Percentiles rank a stretch among this genome's conserved stretches.
phyloP scores from a whole-genome alignment of 2,329 filamentous ascomycete genomes.

The Albophoma yamanashiensis region DNA sequence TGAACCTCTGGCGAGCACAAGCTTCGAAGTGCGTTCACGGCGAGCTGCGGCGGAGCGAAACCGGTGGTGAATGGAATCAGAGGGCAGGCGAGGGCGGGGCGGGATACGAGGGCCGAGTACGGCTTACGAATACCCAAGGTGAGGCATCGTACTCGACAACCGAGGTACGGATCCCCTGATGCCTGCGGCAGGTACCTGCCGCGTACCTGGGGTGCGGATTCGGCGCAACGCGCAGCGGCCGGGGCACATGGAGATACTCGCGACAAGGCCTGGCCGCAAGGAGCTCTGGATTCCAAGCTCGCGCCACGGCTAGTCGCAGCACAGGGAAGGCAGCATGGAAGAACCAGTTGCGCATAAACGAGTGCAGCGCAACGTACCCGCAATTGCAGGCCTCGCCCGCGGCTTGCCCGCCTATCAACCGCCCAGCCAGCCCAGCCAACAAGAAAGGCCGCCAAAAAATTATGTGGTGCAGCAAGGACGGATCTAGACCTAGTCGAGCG shows the following conservation, averaged over 20 bases:
- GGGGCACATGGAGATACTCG: too few relatives aligned
- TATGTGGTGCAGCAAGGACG: background rate
- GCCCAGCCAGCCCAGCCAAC: background rate
- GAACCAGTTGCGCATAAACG: too few relatives aligned
- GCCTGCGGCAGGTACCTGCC: too few relatives aligned
- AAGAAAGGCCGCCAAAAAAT: background rate
- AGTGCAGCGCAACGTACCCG: background rate
- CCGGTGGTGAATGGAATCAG: background rate
- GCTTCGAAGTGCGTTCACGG: background rate
- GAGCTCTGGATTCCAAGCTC: background rate
- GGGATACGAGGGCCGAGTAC: background rate
- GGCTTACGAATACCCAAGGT: background rate
- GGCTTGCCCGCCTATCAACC: background rate
- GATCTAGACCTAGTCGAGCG: background rate
- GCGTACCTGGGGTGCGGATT: too few relatives aligned
- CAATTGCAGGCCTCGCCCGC: background rate
- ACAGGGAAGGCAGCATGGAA: too few relatives aligned
- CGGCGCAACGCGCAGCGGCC: too few relatives aligned
- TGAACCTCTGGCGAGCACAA: background rate
- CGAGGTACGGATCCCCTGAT: too few relatives aligned
- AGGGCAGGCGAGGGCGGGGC: background rate
- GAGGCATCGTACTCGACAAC: background rate
- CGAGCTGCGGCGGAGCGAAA: background rate
- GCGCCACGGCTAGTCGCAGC: background rate
- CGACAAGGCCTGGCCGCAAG: too few relatives aligned